Conservation (phyloP, 257 asterid genomes). For the Thymus quinquecostatus region DNA sequence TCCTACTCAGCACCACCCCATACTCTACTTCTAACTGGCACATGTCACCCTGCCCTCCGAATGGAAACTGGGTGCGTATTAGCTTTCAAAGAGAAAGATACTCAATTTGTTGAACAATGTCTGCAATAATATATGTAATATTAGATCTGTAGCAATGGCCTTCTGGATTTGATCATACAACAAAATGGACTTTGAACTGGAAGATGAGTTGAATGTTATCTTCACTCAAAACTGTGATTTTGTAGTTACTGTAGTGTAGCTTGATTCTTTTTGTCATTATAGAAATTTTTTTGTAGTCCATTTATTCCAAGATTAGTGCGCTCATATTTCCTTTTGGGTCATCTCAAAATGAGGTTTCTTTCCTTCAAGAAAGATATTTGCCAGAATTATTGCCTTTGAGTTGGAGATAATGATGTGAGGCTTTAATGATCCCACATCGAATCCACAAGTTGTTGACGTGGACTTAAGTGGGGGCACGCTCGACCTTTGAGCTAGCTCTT, state of each 20-base stretch:
- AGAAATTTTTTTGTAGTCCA: neutral
- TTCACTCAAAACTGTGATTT: neutral
- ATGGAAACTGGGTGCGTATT: neutral
- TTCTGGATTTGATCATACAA: neutral
- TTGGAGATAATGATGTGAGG: neutral
- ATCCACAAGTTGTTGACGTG: too few species aligned
- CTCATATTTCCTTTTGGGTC: neutral
- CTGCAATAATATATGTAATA: neutral
- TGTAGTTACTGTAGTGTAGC: neutral
- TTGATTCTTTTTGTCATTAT: neutral
- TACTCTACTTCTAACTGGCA: neutral
- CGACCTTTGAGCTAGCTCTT: too few species aligned
- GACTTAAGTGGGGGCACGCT: too few species aligned
- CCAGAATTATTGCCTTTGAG: neutral
- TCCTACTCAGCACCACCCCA: neutral
- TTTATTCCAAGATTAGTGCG: neutral
- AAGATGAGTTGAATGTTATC: neutral
- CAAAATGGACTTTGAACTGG: neutral
- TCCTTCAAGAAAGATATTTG: slow-evolving; percentile 12
- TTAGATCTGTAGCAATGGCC: neutral
- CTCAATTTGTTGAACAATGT: neutral
- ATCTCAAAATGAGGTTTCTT: neutral
- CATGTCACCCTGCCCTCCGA: neutral
- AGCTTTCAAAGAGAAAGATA: neutral
- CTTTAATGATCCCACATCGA: too few species aligned